These are phyloP conservation scores for Periconia digitata DNA, from an alignment of 2,329 filamentous ascomycete species.

Conservation along the genomic window DNA sequence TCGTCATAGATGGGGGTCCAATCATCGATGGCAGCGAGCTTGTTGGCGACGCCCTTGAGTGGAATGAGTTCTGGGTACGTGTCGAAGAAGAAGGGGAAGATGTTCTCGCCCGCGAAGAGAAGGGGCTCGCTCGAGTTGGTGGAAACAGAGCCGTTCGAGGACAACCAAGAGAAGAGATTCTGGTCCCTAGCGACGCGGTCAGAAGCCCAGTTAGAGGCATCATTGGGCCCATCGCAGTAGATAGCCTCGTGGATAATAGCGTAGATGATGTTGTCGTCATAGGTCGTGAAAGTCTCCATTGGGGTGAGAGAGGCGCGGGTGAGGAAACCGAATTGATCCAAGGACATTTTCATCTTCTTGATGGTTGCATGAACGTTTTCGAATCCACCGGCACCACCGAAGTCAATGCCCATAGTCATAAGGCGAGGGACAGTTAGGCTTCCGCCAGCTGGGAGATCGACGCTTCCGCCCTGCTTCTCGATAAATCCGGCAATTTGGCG, in stretches of 20 bases:
- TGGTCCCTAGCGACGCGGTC: neutral
- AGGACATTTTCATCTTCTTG: neutral
- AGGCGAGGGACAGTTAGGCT: neutral
- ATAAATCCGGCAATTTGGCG: neutral
- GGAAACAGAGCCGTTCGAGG: neutral
- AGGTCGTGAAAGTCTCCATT: neutral
- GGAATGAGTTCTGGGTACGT: neutral
- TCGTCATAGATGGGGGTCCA: neutral
- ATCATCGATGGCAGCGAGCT: neutral
- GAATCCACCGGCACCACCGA: neutral
- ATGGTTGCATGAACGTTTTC: neutral
- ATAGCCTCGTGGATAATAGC: neutral
- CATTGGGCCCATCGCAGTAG: neutral
- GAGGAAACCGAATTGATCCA: neutral
- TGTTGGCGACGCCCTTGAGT: neutral
- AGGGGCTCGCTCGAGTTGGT: neutral
- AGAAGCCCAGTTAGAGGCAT: neutral
- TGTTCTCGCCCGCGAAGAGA: neutral
- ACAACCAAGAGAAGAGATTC: neutral
- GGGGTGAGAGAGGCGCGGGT: neutral
- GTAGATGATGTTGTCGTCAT: neutral
- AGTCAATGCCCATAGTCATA: neutral
- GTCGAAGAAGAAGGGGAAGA: neutral
- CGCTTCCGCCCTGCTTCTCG: neutral
- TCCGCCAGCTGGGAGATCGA: neutral